Evolutionary conservation across 169 alveolate genomes (phyloP).

Genomic region (Plasmodium blacklocki): DNA sequence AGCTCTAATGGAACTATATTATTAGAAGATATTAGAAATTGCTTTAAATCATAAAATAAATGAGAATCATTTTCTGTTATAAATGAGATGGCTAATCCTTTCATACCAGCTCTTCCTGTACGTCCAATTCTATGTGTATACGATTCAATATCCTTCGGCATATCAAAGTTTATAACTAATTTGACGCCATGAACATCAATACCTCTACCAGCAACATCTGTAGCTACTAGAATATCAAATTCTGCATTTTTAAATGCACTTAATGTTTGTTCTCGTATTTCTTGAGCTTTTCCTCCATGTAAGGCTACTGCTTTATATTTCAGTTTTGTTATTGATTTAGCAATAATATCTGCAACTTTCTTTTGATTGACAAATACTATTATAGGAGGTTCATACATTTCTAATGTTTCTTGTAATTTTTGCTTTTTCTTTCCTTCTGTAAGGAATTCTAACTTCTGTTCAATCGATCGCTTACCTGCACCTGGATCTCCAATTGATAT

Average conservation of each 20-base stretch:
- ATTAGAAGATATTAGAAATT: slow-evolving; percentile 91
- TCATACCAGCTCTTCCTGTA: slow-evolving; percentile 99
- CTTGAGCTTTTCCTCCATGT: slow-evolving; percentile 96
- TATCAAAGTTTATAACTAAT: slow-evolving; percentile 97
- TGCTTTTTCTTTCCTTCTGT: slow-evolving; percentile 90
- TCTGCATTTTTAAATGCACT: slow-evolving; percentile 92
- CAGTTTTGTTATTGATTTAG: slow-evolving; percentile 85
- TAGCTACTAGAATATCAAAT: slow-evolving; percentile 95
- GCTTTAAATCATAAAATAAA: slow-evolving; percentile 93
- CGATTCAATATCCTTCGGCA: slow-evolving; percentile 96
- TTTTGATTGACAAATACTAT: slow-evolving; percentile 95
- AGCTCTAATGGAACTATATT: slow-evolving; percentile 94
- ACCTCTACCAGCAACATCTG: slow-evolving; percentile 99
- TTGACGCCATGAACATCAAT: slow-evolving; percentile 96
- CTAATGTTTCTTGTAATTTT: slow-evolving; percentile 81
- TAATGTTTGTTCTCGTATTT: slow-evolving; percentile 93
- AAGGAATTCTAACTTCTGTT: slow-evolving; percentile 92
- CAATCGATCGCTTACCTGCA: slow-evolving; percentile 94
- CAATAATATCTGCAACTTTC: slow-evolving; percentile 93
- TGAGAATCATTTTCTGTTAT: slow-evolving; percentile 93
- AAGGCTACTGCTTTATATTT: slow-evolving; percentile 85
- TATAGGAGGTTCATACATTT: slow-evolving; percentile 92
- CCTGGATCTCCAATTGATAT: slow-evolving; percentile 97
- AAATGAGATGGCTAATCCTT: slow-evolving; percentile 97
- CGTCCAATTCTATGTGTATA: slow-evolving; percentile 98